Evolutionary conservation across 78 protist genomes (phyloP), one percentile per base, ranked within the genome.

Genomic region (slime mould (Dictyostelium discoideum)): DNA sequence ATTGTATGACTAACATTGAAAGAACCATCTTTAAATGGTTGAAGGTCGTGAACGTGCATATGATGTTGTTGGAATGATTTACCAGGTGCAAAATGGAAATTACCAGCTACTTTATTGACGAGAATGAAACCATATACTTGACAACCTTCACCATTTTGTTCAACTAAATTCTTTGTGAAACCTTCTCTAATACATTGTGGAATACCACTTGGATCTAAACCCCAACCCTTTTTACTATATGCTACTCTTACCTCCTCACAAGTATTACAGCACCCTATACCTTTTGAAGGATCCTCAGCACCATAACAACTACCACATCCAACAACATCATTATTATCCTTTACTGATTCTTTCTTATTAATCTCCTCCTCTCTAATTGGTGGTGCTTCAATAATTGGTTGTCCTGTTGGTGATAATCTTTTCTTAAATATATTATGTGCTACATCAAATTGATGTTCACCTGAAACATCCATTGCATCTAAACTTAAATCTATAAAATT

Each of bases 51-150:
- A 42, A 98, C 72, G 76, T 96, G 98, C 86, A 93, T 72, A 73
- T 93, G 90, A 14, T 86, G 85, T 79, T 93, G 88, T 87, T 89
- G 92, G 88, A 93, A 96, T 18, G 85, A 73, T 69, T 87, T 94
- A 10, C 99, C 98, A 42, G 99, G 99, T 20, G 98, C 96, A 16
- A 98, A 92, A 73, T 98, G 99, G 83, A 98, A 93, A 92, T 98
- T 98, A 40, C 99, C 99, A 3, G 98, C 98, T 5, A 98, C 98
- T 85, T 96, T 96, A 93, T 95, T 96, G 24, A 98, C 98, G 0
- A 57, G 39, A 42, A 98, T 29, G 9, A 44, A 48, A n/a, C 99
- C 99, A 50, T 85, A 87, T 2, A 98, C 50, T 72, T 89, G 96
- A 90, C 99, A 98, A 39, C 99, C 99, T 72, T 97, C 99, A 48